Conservation (phyloP, 306 rosid genomes). For the Ziziphus jujuba region DNA sequence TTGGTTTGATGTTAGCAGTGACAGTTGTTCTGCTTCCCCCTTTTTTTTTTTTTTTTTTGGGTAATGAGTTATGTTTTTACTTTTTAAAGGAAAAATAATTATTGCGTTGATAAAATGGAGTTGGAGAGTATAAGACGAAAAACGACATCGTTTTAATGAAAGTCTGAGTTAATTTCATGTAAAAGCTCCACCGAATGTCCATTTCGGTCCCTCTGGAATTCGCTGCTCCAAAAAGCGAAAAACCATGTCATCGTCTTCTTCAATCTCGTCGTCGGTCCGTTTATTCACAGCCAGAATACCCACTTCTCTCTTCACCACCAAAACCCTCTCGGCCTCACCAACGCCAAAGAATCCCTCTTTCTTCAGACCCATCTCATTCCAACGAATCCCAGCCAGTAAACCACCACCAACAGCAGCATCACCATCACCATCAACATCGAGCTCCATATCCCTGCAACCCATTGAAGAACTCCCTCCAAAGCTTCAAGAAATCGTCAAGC, state of each 20-base stretch:
- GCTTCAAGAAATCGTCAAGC: slow-evolving; percentile 82
- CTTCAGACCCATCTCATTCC: slow-evolving; percentile 59
- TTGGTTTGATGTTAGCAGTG: no score
- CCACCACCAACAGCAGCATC: slow-evolving; percentile 1
- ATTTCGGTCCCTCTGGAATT: not conserved
- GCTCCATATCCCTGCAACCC: slow-evolving; percentile 58
- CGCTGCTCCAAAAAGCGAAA: not conserved
- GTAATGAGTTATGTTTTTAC: no score
- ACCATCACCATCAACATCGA: slow-evolving; percentile 25
- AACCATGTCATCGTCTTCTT: slow-evolving; percentile 45
- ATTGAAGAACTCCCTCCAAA: slow-evolving; percentile 91
- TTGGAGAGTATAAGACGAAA: no score
- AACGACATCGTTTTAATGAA: no score
- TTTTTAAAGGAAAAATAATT: no score
- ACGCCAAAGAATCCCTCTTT: slow-evolving; percentile 24
- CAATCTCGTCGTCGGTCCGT: slow-evolving; percentile 54
- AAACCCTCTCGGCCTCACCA: slow-evolving; percentile 9
- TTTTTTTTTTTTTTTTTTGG: no score
- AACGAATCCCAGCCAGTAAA: slow-evolving; percentile 44
- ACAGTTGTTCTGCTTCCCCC: no score
- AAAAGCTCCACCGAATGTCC: not conserved
- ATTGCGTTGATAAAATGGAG: no score
- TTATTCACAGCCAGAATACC: slow-evolving; percentile 49
- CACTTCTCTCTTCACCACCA: slow-evolving; percentile 5
- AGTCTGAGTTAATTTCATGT: no score